Conservation (phyloP, 768 basidiomycete genomes). For the Xanthoconium stramineum region DNA sequence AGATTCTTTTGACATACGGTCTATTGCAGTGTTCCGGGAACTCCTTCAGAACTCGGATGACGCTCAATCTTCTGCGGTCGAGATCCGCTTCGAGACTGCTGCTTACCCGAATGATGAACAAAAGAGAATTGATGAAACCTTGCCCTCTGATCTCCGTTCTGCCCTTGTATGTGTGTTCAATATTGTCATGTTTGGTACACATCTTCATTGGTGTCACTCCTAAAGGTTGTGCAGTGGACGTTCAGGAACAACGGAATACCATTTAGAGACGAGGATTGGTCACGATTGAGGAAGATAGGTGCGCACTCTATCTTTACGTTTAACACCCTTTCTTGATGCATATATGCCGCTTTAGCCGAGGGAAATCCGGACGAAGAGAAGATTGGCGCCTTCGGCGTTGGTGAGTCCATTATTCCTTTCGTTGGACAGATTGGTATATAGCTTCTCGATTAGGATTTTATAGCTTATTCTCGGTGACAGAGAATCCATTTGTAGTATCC, state of each 20-base stretch:
- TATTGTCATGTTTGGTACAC: neutral
- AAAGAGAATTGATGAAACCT: constrained; percentile 2
- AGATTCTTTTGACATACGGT: no score
- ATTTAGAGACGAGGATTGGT: constrained; percentile 49
- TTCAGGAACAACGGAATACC: constrained; percentile 85
- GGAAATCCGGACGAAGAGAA: constrained; percentile 27
- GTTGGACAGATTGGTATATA: neutral
- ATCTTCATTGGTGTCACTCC: neutral
- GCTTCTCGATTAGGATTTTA: constrained; percentile 53
- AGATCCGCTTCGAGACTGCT: constrained; percentile 78
- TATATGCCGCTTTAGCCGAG: constrained; percentile 8
- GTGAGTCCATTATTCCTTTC: constrained; percentile 1
- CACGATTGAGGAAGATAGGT: neutral
- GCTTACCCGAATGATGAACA: constrained; percentile 30
- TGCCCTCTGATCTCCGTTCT: constrained; percentile 64
- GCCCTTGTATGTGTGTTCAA: constrained; percentile 40
- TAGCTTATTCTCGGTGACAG: constrained; percentile 78
- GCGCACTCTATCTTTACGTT: no score
- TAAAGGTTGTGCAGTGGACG: constrained; percentile 73
- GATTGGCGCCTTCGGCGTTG: constrained; percentile 26
- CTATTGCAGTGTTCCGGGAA: constrained; percentile 61
- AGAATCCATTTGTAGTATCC: constrained; percentile 79
- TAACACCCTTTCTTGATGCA: neutral
- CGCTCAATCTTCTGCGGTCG: constrained; percentile 41
- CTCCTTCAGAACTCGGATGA: constrained; percentile 96